Conservation (phyloP, 352 stramenopile species). For the Blastocystis sp. region DNA sequence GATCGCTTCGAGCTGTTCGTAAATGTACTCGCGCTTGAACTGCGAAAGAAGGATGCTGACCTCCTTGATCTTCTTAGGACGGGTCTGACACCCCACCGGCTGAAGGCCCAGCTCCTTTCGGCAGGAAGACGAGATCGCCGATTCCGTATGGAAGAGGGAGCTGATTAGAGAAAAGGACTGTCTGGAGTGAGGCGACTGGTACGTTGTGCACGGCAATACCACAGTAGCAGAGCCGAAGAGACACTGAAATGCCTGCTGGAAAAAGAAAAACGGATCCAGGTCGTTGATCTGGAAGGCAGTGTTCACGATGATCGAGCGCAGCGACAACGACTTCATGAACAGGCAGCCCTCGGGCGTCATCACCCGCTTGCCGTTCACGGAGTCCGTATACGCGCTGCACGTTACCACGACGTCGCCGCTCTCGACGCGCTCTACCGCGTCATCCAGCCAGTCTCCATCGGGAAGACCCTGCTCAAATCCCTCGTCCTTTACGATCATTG, state of each 20-base stretch:
- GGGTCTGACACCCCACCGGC: not conserved
- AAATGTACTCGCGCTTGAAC: slow-evolving; percentile 35
- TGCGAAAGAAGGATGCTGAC: slow-evolving; percentile 30
- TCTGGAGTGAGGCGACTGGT: not conserved
- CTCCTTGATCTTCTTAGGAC: not conserved
- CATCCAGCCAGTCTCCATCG: slow-evolving; percentile 53
- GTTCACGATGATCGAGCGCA: slow-evolving; percentile 44
- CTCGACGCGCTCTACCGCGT: not conserved
- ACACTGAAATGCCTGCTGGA: slow-evolving; percentile 15
- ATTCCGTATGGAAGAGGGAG: not conserved
- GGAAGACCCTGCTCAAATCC: slow-evolving; percentile 13
- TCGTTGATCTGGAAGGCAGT: slow-evolving; percentile 28
- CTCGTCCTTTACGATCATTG: slow-evolving; percentile 52
- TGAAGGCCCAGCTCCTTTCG: not conserved
- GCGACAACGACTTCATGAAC: slow-evolving; percentile 11
- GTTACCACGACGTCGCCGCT: not conserved
- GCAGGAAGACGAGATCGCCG: not conserved
- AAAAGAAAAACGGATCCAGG: slow-evolving; percentile 27
- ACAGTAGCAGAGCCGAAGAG: not conserved
- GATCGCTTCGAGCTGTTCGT: slow-evolving; percentile 36
- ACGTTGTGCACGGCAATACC: not conserved
- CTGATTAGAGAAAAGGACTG: not conserved
- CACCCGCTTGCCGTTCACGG: not conserved
- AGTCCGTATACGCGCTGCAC: not conserved
- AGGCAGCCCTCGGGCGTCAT: slow-evolving; percentile 13